A percentile compares a stretch with the other conserved stretches of the same genome.
Conservation (phyloP, 1,284 basidiomycete species). For the Phlebopus sp. region DNA sequence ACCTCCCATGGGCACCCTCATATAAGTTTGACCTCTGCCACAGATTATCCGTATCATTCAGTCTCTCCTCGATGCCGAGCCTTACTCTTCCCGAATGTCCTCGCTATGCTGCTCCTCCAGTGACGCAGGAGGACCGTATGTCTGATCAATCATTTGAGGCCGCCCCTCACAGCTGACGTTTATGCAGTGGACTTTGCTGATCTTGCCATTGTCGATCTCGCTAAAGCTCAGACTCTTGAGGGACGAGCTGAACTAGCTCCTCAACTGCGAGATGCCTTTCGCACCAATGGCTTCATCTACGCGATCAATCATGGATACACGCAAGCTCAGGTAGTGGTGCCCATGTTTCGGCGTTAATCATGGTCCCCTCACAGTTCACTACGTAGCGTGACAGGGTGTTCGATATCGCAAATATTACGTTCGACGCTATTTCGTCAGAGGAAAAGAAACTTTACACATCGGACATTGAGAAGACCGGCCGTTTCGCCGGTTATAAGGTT, state of each 20-base stretch:
- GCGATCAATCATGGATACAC: slow-evolving; percentile 58
- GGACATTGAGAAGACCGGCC: slow-evolving; percentile 45
- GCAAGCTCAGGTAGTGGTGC: slow-evolving; percentile 39
- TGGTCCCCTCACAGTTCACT: background rate
- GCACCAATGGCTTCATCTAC: slow-evolving; percentile 59
- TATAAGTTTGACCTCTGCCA: too few species aligned
- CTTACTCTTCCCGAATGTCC: slow-evolving; percentile 15
- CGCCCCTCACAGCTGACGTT: background rate
- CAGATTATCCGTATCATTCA: too few species aligned
- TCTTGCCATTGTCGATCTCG: slow-evolving; percentile 60
- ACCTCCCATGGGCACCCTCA: too few species aligned
- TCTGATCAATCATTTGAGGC: background rate
- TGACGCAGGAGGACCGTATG: slow-evolving; percentile 21
- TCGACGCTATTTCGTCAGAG: slow-evolving; percentile 47
- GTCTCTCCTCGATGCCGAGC: slow-evolving; percentile 11
- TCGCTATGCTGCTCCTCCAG: slow-evolving; percentile 16
- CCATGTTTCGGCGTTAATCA: background rate
- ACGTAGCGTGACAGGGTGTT: slow-evolving; percentile 50
- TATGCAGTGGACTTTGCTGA: slow-evolving; percentile 62
- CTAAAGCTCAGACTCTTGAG: slow-evolving; percentile 47
- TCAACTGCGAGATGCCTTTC: slow-evolving; percentile 56
- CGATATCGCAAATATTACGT: slow-evolving; percentile 62
- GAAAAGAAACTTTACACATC: slow-evolving; percentile 54
- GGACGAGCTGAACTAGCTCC: slow-evolving; percentile 47
- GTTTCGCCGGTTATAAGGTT: slow-evolving; percentile 55